Conservation (phyloP, 768 basidiomycete genomes). For the Serendipita sp. region DNA sequence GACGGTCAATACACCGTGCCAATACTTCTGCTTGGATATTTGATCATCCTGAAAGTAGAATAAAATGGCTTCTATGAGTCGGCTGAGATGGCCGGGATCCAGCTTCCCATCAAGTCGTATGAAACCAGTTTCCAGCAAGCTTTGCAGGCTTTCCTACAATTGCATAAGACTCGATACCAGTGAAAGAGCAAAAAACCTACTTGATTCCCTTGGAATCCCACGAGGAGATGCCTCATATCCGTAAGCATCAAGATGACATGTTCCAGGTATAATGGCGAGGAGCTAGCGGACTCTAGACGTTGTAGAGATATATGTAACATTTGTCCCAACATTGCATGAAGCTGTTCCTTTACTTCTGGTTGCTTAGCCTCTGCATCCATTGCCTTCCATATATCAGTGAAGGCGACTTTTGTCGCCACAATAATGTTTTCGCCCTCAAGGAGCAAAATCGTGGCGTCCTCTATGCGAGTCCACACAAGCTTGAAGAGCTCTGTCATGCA, state of each 20-base stretch:
- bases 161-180: too few relatives aligned
- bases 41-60: too few relatives aligned
- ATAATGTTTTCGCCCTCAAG: neutral
- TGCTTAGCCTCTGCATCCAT: neutral
- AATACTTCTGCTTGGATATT: too few relatives aligned
- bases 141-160: too few relatives aligned
- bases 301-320: neutral
- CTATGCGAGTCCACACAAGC: neutral
- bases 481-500: neutral
- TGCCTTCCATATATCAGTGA: neutral
- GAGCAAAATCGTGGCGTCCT: neutral
- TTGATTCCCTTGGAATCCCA: too few relatives aligned
- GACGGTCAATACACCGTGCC: too few relatives aligned
- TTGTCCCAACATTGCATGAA: neutral
- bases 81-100: too few relatives aligned
- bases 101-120: too few relatives aligned
- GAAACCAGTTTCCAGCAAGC: too few relatives aligned
- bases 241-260: neutral
- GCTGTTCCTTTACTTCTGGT: neutral
- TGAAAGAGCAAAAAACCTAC: too few relatives aligned
- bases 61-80: too few relatives aligned
- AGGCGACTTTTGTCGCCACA: neutral
- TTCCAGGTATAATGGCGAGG: neutral
- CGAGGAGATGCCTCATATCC: too few relatives aligned
- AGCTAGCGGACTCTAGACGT: neutral